A percentile compares a stretch with the other conserved stretches of the same genome.
Conservation (phyloP, 441 rosid genomes). For the Pelargonium myrrhifolium region DNA sequence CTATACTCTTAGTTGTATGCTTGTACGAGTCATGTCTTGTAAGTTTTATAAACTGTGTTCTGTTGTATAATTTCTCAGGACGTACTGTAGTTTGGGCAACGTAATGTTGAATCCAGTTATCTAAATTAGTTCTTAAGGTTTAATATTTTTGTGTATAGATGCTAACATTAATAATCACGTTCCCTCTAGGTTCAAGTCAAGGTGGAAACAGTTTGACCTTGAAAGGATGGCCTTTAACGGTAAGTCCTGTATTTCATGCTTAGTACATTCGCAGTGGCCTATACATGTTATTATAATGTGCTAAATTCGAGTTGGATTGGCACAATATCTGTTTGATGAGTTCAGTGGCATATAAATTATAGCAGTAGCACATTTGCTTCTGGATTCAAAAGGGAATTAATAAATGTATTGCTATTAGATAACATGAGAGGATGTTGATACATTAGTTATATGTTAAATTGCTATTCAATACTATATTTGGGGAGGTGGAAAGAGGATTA, state of each 20-base stretch:
- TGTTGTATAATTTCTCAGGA: neutral
- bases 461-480: neutral
- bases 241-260: slow-evolving; percentile 30
- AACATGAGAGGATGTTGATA: neutral
- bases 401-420: neutral
- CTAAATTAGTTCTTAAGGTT: neutral
- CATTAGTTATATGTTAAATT: neutral
- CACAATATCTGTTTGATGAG: neutral
- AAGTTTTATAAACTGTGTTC: neutral
- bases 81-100: neutral
- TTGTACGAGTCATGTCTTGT: neutral
- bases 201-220: slow-evolving; percentile 70
- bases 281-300: neutral
- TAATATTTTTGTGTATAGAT: neutral
- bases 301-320: neutral
- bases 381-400: neutral
- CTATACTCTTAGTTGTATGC: neutral
- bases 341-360: neutral
- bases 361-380: neutral
- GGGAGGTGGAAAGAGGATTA: neutral
- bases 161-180: slow-evolving; percentile 13
- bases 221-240: slow-evolving; percentile 94
- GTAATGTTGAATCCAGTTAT: neutral
- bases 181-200: slow-evolving; percentile 78
- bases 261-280: neutral